Conservation (phyloP, 371 early-diverging fungal genomes). For the Mortierella sp. region DNA sequence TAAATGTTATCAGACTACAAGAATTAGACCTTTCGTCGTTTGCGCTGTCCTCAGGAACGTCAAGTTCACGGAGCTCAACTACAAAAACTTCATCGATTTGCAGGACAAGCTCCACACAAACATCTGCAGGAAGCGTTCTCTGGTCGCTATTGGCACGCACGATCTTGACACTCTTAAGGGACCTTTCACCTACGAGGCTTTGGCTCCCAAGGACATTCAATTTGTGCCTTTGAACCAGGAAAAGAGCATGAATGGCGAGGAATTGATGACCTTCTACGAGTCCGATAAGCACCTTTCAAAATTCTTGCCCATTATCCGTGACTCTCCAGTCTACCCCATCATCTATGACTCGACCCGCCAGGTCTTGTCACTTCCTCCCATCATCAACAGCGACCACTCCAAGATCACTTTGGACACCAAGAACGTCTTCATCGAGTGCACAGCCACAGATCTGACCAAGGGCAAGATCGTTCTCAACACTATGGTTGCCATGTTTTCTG, state of each 20-base stretch:
- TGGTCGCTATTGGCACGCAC: constrained; percentile 99
- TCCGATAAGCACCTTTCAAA: constrained; percentile 88
- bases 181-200: constrained; percentile 97
- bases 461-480: constrained; percentile 94
- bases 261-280: constrained; percentile 94
- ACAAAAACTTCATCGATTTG: constrained; percentile 97
- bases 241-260: constrained; percentile 87
- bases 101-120: constrained; percentile 99
- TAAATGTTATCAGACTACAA: constrained; percentile 63
- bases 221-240: constrained; percentile 97
- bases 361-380: constrained; percentile 98
- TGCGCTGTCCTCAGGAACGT: constrained; percentile 96
- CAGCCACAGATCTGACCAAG: constrained; percentile 98
- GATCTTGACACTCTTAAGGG: constrained; percentile 97
- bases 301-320: constrained; percentile 94
- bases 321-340: constrained; percentile 94
- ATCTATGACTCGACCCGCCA: constrained; percentile 88
- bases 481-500: constrained; percentile 94
- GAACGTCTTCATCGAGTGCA: constrained; percentile 99
- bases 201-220: constrained; percentile 89
- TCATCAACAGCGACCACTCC: constrained; percentile 99
- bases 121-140: constrained; percentile 96
- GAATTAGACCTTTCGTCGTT: constrained; percentile 92
- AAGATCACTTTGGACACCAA: constrained; percentile 97
- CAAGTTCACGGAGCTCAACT: constrained; percentile 85